These are phyloP conservation scores for Parascedosporium putredinis DNA, from an alignment of 2,329 filamentous ascomycete genomes.

Conservation along the genomic window DNA sequence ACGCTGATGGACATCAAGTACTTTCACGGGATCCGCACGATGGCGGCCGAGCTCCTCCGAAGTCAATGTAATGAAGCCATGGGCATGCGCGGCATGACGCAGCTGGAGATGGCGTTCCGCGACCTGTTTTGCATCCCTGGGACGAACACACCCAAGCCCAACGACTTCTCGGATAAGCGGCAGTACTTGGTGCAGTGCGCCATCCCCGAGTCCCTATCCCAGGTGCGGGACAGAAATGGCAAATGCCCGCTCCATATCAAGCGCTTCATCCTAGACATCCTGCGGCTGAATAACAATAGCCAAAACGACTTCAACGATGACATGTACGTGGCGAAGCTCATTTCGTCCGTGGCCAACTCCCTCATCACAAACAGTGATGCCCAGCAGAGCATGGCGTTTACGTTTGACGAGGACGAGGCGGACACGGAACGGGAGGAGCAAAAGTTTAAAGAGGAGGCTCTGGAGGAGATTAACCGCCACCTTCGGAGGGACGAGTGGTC, in stretches of 20 bases:
- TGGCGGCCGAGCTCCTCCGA: conserved; percentile 71
- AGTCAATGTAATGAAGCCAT: conserved; percentile 58
- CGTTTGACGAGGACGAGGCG: conserved; percentile 33
- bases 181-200: conserved; percentile 77
- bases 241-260: conserved; percentile 71
- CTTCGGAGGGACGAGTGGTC: conserved; percentile 60
- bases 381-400: conserved; percentile 31
- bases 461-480: conserved; percentile 57
- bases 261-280: conserved; percentile 75
- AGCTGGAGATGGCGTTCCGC: conserved; percentile 77
- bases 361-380: conserved; percentile 39
- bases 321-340: conserved; percentile 74
- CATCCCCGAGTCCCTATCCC: conserved; percentile 71
- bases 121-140: conserved; percentile 79
- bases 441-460: conserved; percentile 39
- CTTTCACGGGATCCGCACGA: conserved; percentile 81
- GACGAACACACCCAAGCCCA: conserved; percentile 70
- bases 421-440: conserved; percentile 29
- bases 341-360: conserved; percentile 51
- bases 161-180: conserved; percentile 82
- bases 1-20: conserved; percentile 88
- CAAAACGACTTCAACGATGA: conserved; percentile 84
- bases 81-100: conserved; percentile 69
- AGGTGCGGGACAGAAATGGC: conserved; percentile 60
- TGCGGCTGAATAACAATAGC: conserved; percentile 90